Evolutionary conservation across 148 eudicot genomes (phyloP), one percentile per base, ranked within the genome.

Genomic region (Pharnaceum exiguum): DNA sequence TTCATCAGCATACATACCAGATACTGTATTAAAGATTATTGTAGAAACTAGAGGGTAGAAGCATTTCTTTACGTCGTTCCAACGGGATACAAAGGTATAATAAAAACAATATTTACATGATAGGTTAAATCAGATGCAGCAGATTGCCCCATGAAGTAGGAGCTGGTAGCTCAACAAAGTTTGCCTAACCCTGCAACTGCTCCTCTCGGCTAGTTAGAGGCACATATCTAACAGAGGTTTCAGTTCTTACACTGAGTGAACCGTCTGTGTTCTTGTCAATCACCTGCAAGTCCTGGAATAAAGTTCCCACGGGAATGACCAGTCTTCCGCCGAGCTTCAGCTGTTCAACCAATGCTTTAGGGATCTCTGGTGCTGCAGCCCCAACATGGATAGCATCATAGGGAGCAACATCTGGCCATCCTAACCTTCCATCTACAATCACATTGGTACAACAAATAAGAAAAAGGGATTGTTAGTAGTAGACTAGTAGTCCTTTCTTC

Each of bases 301-400:
- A 44, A 39, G 85, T 83, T n/a, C 99, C 99, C 3, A 93, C 99
- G 9, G 99, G 99, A 31, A 93, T 86, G 33, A 93, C 96, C 77
- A 93, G 60, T 71, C 91, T 81, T 12, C 99, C 99, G 8, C 99
- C 98, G 1, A 96, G 99, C 69, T 93, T 88, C 82, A 93, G 74
- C 71, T 93, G 99, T 49, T 88, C 99, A 3, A 88, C 60, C 46
- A 93, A 71, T 15, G 89, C 82, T 21, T 80, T 72, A 4, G 99
- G 99, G 27, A 93, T 83, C 57, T 93, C 99, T 1, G 85, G 66
- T 17, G 96, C 96, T 15, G 99, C 95, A 25, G 96, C 96, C 55
- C 96, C 99, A n/a, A 93, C 73, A 58, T 68, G 69, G 37, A 74
- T 77, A 1, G 77, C 77, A 36, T 77, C 72, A 18, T 59, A 75